Evolutionary conservation across 2,329 filamentous ascomycete species (phyloP).

Genomic region (Endocalyx cinctus): DNA sequence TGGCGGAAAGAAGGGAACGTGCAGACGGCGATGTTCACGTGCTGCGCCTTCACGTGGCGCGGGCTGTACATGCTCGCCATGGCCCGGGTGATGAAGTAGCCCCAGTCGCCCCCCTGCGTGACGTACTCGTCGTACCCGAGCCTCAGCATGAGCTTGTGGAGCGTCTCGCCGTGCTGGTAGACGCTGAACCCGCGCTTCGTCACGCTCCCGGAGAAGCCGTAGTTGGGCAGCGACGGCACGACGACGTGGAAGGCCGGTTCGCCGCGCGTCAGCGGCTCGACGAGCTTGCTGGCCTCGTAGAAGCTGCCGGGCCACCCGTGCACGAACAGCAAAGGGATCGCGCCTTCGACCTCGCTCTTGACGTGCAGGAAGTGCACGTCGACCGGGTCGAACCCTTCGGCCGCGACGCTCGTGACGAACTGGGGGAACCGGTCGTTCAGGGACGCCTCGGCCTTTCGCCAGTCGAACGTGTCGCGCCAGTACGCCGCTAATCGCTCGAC

Average conservation of each 20-base stretch:
- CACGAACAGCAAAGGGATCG: not conserved
- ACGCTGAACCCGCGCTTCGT: not conserved
- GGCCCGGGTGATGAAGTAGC: not conserved
- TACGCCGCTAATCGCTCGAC: not conserved
- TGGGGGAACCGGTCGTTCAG: not conserved
- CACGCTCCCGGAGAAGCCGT: not conserved
- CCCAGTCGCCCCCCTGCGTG: not conserved
- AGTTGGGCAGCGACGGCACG: not conserved
- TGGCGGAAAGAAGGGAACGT: not conserved
- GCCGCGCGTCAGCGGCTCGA: not conserved
- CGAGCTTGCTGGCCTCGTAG: not conserved
- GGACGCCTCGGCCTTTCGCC: not conserved
- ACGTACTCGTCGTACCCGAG: not conserved
- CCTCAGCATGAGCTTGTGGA: not conserved
- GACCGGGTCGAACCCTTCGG: not conserved
- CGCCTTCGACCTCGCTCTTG: not conserved
- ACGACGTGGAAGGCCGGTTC: not conserved
- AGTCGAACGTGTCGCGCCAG: not conserved
- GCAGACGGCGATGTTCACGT: not conserved
- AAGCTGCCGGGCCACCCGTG: not conserved
- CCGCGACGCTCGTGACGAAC: not conserved
- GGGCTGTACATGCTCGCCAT: not conserved
- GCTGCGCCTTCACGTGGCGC: too few species aligned
- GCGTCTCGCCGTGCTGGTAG: not conserved
- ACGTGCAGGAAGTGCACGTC: not conserved